These are phyloP conservation scores for Halophytophthora polymorphica DNA, from an alignment of 352 stramenopile species.

Conservation along the genomic window DNA sequence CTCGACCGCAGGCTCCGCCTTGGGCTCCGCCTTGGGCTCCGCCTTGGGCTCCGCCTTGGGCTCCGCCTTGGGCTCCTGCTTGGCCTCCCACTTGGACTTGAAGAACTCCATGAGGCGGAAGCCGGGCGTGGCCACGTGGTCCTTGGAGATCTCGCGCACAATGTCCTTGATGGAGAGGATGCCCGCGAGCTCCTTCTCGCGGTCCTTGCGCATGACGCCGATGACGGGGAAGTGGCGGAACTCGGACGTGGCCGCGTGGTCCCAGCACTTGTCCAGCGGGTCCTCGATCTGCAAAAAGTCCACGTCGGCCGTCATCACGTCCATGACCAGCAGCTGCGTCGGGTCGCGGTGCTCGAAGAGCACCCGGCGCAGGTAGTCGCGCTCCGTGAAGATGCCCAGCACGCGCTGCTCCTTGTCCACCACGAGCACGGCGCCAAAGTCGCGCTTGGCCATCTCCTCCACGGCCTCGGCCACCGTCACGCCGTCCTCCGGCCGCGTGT, in stretches of 20 bases:
- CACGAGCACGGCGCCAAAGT: conserved; percentile 81
- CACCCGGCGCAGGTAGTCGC: conserved; percentile 82
- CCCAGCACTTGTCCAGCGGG: conserved; percentile 77
- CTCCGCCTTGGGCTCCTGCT: conserved; percentile 39
- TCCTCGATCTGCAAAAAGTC: conserved; percentile 74
- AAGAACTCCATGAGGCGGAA: conserved; percentile 87
- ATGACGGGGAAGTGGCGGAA: conserved; percentile 85
- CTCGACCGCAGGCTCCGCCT: conserved; percentile 14
- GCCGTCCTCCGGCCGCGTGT: conserved; percentile 78
- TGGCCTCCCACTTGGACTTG: conserved; percentile 71
- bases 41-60: conserved; percentile 11
- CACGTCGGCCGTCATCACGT: conserved; percentile 56
- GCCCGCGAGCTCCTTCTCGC: conserved; percentile 77
- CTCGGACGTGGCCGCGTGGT: conserved; percentile 55
- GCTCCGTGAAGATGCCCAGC: conserved; percentile 82
- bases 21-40: conserved; percentile 9
- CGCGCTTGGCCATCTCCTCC: conserved; percentile 68
- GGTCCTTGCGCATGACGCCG: conserved; percentile 65
- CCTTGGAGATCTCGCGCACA: conserved; percentile 81
- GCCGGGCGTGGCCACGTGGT: conserved; percentile 60
- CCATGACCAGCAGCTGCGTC: conserved; percentile 43
- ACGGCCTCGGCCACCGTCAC: conserved; percentile 71
- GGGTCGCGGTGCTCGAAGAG: conserved; percentile 70
- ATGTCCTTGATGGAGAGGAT: conserved; percentile 87
- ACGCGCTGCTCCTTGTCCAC: conserved; percentile 84